phyloP scores from a whole-genome alignment of 441 rosid genomes.

The Metrosideros polymorpha region DNA sequence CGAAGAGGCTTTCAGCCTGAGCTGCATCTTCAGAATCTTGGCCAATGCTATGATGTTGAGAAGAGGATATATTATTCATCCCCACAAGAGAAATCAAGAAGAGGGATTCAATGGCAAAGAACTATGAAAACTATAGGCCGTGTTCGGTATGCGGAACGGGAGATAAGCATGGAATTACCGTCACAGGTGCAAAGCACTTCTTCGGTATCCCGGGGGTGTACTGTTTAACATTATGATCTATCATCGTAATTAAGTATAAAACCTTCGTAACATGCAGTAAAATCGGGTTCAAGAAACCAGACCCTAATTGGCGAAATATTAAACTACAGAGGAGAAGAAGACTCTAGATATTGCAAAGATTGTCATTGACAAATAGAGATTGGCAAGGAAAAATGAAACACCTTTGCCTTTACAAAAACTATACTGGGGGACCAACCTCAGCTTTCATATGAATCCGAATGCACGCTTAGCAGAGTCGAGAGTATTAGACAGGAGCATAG shows the following conservation, averaged over 20 bases:
- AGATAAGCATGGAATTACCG: too few species aligned
- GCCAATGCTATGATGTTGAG: neutral
- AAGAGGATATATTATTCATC: neutral
- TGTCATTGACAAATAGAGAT: neutral
- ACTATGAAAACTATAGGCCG: neutral
- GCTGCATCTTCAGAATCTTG: neutral
- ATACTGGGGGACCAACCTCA: neutral
- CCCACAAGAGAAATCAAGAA: neutral
- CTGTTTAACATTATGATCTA: too few species aligned
- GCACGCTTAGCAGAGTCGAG: conserved; percentile 20
- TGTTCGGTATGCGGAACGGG: too few species aligned
- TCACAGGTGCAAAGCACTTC: too few species aligned
- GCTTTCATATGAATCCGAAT: neutral
- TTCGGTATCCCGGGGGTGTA: too few species aligned
- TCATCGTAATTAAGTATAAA: too few species aligned
- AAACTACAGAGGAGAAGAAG: neutral
- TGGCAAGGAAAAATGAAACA: neutral
- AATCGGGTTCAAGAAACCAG: rapidly evolving
- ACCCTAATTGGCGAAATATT: neutral
- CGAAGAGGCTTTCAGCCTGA: neutral
- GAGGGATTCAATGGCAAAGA: neutral
- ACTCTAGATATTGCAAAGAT: neutral
- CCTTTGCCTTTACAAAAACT: neutral
- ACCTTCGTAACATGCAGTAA: too few species aligned
- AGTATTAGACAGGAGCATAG: conserved; percentile 20